A percentile compares a stretch with the other conserved stretches of the same genome.
These are phyloP conservation scores for Rhizomucor miehei DNA, from an alignment of 371 early-diverging fungal genomes.

Conservation along the genomic window DNA sequence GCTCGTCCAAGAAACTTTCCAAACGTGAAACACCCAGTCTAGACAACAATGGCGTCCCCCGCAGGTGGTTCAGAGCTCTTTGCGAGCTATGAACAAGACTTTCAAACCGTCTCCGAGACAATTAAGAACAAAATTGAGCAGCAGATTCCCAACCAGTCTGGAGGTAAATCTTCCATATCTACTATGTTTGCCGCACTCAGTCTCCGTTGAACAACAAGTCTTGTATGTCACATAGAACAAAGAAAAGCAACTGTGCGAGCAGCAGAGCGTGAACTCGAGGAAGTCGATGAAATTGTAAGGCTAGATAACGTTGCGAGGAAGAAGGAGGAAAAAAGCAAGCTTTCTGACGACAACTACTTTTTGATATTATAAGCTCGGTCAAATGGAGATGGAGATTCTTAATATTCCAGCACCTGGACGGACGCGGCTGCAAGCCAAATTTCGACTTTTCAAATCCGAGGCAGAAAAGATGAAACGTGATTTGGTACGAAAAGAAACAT, in stretches of 20 bases:
- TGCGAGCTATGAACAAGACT: constrained; percentile 87
- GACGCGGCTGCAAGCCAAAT: constrained; percentile 66
- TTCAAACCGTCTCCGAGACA: constrained; percentile 57
- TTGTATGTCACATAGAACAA: constrained; percentile 52
- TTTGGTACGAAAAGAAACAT: constrained; percentile 42
- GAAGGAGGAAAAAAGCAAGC: background rate
- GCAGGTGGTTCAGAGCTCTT: constrained; percentile 73
- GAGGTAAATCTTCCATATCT: constrained; percentile 39
- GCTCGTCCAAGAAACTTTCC: no score
- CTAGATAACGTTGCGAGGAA: no score
- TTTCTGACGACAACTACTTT: no score
- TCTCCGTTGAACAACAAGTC: background rate
- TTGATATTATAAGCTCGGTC: constrained; percentile 62
- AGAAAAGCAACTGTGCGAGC: constrained; percentile 72
- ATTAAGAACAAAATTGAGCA: constrained; percentile 61
- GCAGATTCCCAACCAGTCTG: constrained; percentile 56
- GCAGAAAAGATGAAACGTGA: constrained; percentile 74
- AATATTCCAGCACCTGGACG: constrained; percentile 70
- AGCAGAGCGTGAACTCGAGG: constrained; percentile 85
- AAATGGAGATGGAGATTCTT: constrained; percentile 90
- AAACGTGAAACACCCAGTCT: no score
- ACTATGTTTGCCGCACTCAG: constrained; percentile 2
- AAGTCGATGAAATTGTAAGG: constrained; percentile 86
- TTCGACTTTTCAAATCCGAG: constrained; percentile 76
- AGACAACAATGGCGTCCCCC: constrained; percentile 43